phyloP scores from a whole-genome alignment of 306 rosid species.

The Prunus fruticosa region DNA sequence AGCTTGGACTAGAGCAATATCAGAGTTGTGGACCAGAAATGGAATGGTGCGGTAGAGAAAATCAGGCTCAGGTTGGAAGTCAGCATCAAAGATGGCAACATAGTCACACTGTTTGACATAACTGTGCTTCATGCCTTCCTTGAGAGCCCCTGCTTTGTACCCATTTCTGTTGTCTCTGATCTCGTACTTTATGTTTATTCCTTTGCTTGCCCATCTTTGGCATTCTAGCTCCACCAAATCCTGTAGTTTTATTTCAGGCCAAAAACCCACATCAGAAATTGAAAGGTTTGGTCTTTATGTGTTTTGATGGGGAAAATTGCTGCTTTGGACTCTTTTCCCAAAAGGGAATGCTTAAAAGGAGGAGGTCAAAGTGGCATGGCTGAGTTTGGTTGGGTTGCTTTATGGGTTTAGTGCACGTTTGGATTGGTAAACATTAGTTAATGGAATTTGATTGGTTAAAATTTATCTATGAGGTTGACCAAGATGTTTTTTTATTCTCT shows the following conservation, averaged over 20 bases:
- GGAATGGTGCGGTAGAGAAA: slow-evolving; percentile 74
- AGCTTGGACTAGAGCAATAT: slow-evolving; percentile 80
- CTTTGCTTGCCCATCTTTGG: slow-evolving; percentile 82
- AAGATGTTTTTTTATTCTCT: neutral
- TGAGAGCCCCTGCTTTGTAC: slow-evolving; percentile 91
- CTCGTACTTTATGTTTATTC: slow-evolving; percentile 84
- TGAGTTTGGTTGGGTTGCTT: neutral
- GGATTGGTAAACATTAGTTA: neutral
- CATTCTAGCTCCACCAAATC: slow-evolving; percentile 70
- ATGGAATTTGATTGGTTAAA: neutral
- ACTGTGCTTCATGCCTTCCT: slow-evolving; percentile 84
- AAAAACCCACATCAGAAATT: slow-evolving; percentile 12
- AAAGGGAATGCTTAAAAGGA: neutral
- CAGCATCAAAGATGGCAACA: slow-evolving; percentile 90
- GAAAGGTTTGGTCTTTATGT: neutral
- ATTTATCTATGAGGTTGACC: neutral
- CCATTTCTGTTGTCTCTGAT: slow-evolving; percentile 79
- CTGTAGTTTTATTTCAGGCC: slow-evolving; percentile 30
- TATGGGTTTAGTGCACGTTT: neutral
- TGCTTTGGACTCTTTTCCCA: neutral
- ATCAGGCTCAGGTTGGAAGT: slow-evolving; percentile 89
- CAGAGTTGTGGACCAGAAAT: slow-evolving; percentile 58
- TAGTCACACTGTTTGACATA: slow-evolving; percentile 77
- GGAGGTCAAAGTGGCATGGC: neutral
- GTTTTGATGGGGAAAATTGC: neutral